Evolutionary conservation across 768 basidiomycete species (phyloP).

Genomic region (Suillus placidus): DNA sequence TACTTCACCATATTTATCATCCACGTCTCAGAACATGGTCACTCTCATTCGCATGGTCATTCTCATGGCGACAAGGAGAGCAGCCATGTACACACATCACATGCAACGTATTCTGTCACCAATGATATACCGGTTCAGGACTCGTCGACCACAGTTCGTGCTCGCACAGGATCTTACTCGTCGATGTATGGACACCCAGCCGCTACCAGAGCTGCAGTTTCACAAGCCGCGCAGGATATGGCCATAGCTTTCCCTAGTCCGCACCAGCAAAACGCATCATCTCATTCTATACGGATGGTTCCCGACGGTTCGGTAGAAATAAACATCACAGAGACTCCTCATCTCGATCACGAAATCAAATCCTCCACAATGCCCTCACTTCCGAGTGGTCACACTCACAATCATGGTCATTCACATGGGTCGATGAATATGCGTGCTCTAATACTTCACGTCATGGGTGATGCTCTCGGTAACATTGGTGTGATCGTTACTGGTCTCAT

Average conservation of each 20-base stretch:
- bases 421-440: conserved; percentile 99
- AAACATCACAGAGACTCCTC: background rate
- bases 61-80: conserved; percentile 44
- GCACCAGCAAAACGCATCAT: conserved; percentile 19
- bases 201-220: conserved; percentile 70
- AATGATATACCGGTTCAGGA: conserved; percentile 34
- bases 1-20: conserved; percentile 14
- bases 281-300: conserved; percentile 14
- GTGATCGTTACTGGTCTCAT: conserved; percentile 94
- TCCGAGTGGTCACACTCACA: conserved; percentile 22
- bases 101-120: conserved; percentile 37
- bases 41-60: conserved; percentile 66
- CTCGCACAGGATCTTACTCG: conserved; percentile 49
- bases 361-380: conserved; percentile 12
- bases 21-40: conserved; percentile 45
- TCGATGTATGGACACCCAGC: conserved; percentile 77
- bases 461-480: conserved; percentile 96
- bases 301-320: conserved; percentile 3
- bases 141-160: conserved; percentile 19
- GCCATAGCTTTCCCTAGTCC: conserved; percentile 33
- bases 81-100: conserved; percentile 41
- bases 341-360: conserved; percentile 38
- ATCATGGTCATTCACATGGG: conserved; percentile 46
- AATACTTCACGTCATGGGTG: conserved; percentile 91
- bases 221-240: conserved; percentile 85